phyloP scores from a whole-genome alignment of 345 rosid species.

The Durio zibethinus region DNA sequence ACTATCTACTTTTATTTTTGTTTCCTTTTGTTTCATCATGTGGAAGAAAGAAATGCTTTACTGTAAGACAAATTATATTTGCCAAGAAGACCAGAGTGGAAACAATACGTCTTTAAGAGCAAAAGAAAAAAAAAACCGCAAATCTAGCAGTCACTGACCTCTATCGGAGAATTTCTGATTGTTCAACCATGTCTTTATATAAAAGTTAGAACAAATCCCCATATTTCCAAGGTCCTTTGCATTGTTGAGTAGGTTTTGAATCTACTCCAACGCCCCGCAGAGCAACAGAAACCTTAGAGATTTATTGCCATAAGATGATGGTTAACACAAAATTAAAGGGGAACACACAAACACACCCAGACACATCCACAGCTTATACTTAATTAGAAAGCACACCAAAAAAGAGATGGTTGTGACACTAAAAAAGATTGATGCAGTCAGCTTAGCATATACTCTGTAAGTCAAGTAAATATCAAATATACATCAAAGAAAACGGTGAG shows the following conservation, averaged over 20 bases:
- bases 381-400: neutral
- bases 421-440: neutral
- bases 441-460: neutral
- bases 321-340: neutral
- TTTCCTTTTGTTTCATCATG: neutral
- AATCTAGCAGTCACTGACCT: conserved; percentile 41
- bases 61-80: neutral
- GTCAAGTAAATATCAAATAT: neutral
- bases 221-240: conserved; percentile 92
- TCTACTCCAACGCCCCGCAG: conserved; percentile 95
- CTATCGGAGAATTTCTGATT: conserved; percentile 78
- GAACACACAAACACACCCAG: neutral
- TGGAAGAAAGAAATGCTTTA: neutral
- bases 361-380: neutral
- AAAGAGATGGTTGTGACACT: neutral
- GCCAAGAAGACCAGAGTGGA: neutral
- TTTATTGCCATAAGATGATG: conserved; percentile 2
- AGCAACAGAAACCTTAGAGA: conserved; percentile 83
- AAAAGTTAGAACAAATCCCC: conserved; percentile 84
- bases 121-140: neutral
- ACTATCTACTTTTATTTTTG: neutral
- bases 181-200: conserved; percentile 75
- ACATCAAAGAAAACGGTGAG: neutral
- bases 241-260: conserved; percentile 92
- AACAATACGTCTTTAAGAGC: neutral